Conservation (phyloP, 2,329 filamentous ascomycete genomes). For the Mycogone perniciosa region DNA sequence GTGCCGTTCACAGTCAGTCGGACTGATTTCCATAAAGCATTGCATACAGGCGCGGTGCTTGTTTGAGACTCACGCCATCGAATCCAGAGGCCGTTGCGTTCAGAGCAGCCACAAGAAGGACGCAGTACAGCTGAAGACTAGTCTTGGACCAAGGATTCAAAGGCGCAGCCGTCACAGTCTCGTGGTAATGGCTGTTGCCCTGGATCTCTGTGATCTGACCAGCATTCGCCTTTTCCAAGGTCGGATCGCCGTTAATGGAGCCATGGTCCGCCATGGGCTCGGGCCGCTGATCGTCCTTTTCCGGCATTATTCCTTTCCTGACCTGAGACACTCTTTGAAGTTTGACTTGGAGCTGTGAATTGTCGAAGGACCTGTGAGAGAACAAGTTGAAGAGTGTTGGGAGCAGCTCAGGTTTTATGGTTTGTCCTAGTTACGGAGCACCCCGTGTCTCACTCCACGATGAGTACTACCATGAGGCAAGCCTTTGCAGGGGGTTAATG, state of each 20-base stretch:
- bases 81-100: slow-evolving; percentile 34
- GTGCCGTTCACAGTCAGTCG: not conserved
- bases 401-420: slow-evolving; percentile 3
- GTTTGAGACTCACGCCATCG: slow-evolving; percentile 25
- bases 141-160: slow-evolving; percentile 28
- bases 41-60: not conserved
- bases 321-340: too few species aligned
- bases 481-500: too few species aligned
- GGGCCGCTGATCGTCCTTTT: slow-evolving; percentile 8
- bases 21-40: not conserved
- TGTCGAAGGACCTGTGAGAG: not conserved
- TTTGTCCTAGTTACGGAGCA: not conserved
- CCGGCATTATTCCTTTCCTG: slow-evolving; percentile 1
- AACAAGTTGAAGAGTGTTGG: not conserved
- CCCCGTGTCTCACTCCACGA: not conserved
- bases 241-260: slow-evolving; percentile 13
- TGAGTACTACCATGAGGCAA: not conserved
- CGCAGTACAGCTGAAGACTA: slow-evolving; percentile 30
- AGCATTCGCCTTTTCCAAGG: slow-evolving; percentile 15
- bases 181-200: slow-evolving; percentile 22
- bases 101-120: slow-evolving; percentile 31
- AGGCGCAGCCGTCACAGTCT: slow-evolving; percentile 23
- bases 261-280: slow-evolving; percentile 9
- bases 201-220: slow-evolving; percentile 23
- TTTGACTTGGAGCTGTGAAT: too few species aligned